phyloP scores from a whole-genome alignment of 2,329 filamentous ascomycete species.

The Diaporthe vexans region DNA sequence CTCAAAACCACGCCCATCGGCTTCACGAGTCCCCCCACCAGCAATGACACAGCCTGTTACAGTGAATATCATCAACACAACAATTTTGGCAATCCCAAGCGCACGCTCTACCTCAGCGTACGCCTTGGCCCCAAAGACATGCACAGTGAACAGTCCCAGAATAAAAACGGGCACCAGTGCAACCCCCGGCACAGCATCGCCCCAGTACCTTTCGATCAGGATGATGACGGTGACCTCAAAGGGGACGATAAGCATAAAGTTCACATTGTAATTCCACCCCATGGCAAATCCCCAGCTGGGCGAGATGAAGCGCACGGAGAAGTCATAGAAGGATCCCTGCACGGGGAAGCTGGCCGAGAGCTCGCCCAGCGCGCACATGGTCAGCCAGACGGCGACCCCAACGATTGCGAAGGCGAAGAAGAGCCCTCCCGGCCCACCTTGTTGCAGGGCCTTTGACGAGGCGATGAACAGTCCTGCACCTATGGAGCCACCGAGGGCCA shows the following conservation, averaged over 20 bases:
- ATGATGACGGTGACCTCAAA: conserved; percentile 55
- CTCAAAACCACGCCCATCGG: conserved; percentile 30
- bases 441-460: conserved; percentile 50
- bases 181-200: conserved; percentile 44
- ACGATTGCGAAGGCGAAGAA: conserved; percentile 51
- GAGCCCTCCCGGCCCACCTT: conserved; percentile 50
- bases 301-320: conserved; percentile 54
- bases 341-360: conserved; percentile 52
- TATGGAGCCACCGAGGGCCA: conserved; percentile 54
- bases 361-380: conserved; percentile 49
- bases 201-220: conserved; percentile 51
- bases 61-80: conserved; percentile 69
- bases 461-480: conserved; percentile 54
- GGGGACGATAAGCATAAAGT: conserved; percentile 54
- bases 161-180: conserved; percentile 55
- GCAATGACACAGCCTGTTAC: conserved; percentile 68
- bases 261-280: conserved; percentile 57
- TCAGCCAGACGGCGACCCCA: conserved; percentile 51
- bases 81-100: conserved; percentile 65
- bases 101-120: conserved; percentile 66
- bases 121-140: conserved; percentile 57
- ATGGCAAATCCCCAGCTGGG: conserved; percentile 56
- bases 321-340: conserved; percentile 56
- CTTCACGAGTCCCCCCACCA: conserved; percentile 55
- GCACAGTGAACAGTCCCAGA: conserved; percentile 58